Percentiles rank a stretch among this genome's conserved stretches.
These are phyloP conservation scores for Phytophthora megakarya DNA, from an alignment of 352 stramenopile species.

Conservation along the genomic window DNA sequence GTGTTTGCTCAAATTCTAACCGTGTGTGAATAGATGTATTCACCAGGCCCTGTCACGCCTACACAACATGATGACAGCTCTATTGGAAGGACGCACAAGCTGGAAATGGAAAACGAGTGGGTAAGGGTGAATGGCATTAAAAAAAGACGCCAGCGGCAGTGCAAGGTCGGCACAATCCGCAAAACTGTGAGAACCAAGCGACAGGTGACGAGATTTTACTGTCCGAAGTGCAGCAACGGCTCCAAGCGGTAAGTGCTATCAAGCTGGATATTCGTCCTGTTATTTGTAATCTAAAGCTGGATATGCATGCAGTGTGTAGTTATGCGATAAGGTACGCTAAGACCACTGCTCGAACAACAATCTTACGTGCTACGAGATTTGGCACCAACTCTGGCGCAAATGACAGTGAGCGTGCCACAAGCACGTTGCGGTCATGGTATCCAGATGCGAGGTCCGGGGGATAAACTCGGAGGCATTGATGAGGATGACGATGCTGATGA, in stretches of 20 bases:
- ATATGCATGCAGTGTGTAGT: no score
- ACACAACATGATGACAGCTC: neutral
- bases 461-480: no score
- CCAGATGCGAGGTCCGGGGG: neutral
- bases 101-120: constrained; percentile 10
- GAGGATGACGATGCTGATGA: no score
- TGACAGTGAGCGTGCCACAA: neutral
- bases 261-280: no score
- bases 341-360: no score
- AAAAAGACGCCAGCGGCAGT: constrained; percentile 1
- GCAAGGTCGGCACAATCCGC: constrained; percentile 3
- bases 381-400: constrained; percentile 1
- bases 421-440: neutral
- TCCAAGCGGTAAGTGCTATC: constrained; percentile 7
- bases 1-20: neutral
- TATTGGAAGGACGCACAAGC: neutral
- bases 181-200: constrained; percentile 4
- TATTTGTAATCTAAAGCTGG: no score
- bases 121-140: constrained; percentile 1
- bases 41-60: neutral
- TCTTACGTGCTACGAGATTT: neutral
- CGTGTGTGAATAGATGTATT: neutral
- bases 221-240: neutral
- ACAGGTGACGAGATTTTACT: constrained; percentile 8
- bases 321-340: no score